Evolutionary conservation across 2,329 filamentous ascomycete species (phyloP).

Genomic region (Xylaria sp.): DNA sequence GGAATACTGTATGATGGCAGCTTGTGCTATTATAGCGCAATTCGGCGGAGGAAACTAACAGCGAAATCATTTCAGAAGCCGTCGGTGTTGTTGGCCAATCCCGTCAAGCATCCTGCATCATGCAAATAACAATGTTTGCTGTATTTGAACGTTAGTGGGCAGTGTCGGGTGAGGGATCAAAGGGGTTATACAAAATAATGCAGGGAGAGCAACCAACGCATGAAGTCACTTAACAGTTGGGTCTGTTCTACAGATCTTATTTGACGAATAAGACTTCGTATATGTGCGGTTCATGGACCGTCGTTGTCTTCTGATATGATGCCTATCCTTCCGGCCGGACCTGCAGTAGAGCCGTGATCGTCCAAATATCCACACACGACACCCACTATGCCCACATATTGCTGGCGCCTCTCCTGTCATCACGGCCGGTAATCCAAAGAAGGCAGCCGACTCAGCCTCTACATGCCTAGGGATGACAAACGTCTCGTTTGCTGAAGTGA

Average conservation of each 20-base stretch:
- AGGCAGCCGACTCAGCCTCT: slow-evolving; percentile 21
- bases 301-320: neutral
- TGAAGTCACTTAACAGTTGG: neutral
- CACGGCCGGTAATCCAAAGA: slow-evolving; percentile 16
- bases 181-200: neutral
- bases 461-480: slow-evolving; percentile 6
- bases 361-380: slow-evolving; percentile 16
- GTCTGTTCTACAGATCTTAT: neutral
- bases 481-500: neutral
- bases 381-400: slow-evolving; percentile 14
- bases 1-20: neutral
- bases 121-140: neutral
- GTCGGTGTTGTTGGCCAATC: neutral
- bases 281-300: slow-evolving; percentile 10
- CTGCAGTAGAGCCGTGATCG: slow-evolving; percentile 23
- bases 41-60: neutral
- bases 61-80: neutral
- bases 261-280: neutral
- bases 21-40: slow-evolving; percentile 9
- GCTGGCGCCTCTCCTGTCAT: neutral
- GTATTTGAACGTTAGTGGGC: neutral
- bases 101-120: neutral
- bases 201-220: neutral
- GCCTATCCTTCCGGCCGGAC: slow-evolving; percentile 1
- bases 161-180: neutral